Evolutionary conservation across 1,284 basidiomycete genomes (phyloP).

Genomic region (Melampsora americana): DNA sequence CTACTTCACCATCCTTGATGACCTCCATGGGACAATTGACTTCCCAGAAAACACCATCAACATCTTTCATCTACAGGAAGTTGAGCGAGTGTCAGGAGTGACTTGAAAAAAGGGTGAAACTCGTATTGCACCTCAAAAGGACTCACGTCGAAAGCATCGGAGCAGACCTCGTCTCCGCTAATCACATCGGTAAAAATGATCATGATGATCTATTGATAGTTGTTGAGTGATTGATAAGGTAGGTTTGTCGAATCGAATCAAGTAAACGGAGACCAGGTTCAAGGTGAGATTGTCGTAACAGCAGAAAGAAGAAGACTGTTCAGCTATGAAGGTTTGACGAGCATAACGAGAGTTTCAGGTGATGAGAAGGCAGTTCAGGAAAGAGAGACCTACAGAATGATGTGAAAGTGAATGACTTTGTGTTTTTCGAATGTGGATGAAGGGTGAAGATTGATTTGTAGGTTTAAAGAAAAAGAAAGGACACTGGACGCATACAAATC

Average conservation of each 20-base stretch:
- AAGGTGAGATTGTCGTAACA: too few species aligned
- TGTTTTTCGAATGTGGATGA: background rate
- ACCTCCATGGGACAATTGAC: slow-evolving; percentile 76
- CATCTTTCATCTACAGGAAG: slow-evolving; percentile 58
- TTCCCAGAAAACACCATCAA: slow-evolving; percentile 85
- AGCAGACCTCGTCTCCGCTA: slow-evolving; percentile 86
- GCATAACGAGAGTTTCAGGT: background rate
- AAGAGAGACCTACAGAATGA: background rate
- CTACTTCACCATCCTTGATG: slow-evolving; percentile 77
- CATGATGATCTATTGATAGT: slow-evolving; percentile 9
- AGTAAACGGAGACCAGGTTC: too few species aligned
- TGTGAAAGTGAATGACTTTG: background rate
- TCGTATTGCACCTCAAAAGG: slow-evolving; percentile 1
- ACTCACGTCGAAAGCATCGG: slow-evolving; percentile 79
- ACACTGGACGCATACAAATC: too few species aligned
- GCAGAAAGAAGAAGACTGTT: too few species aligned
- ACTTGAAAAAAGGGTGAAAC: background rate
- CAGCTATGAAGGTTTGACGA: too few species aligned
- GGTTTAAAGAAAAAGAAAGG: background rate
- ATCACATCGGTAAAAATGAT: slow-evolving; percentile 59
- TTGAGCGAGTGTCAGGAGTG: background rate
- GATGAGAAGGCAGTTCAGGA: background rate
- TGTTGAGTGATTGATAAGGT: too few species aligned
- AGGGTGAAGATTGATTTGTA: background rate
- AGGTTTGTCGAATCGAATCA: too few species aligned